Conservation (phyloP, 2,329 filamentous ascomycete genomes). For the Cryphonectria parasitica region DNA sequence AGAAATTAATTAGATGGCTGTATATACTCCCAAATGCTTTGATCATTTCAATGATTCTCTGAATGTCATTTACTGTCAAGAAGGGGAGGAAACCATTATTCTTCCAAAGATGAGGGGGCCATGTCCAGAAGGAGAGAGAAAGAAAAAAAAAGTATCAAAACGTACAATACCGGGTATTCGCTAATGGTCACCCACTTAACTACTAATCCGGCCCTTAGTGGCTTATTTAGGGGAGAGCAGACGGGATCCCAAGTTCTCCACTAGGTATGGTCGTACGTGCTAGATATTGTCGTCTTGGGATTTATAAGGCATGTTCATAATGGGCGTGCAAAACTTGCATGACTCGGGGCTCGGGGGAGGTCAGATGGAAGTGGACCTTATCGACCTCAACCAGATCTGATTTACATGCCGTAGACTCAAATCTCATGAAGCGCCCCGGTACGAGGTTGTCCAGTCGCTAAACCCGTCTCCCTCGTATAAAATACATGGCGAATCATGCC, state of each 20-base stretch:
- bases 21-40: too few relatives aligned
- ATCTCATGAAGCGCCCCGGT: background rate
- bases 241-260: slow-evolving; percentile 1
- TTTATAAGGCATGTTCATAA: background rate
- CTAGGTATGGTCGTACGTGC: background rate
- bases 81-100: too few relatives aligned
- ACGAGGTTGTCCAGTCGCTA: background rate
- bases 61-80: too few relatives aligned
- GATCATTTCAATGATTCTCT: too few relatives aligned
- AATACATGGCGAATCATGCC: background rate
- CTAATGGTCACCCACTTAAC: slow-evolving; percentile 1
- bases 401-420: background rate
- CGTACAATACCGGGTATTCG: slow-evolving; percentile 4
- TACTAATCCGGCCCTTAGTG: background rate
- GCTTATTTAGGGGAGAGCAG: background rate
- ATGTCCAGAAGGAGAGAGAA: too few relatives aligned
- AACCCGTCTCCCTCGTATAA: background rate
- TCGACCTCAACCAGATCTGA: slow-evolving; percentile 34
- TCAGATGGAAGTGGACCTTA: slow-evolving; percentile 33
- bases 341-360: background rate
- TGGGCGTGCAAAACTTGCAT: background rate
- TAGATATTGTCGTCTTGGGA: background rate
- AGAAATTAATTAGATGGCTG: too few relatives aligned
- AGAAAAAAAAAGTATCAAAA: background rate
- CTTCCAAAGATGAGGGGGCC: too few relatives aligned